Conservation (phyloP, 805 yeast species). For the Yarrowia divulgata region DNA sequence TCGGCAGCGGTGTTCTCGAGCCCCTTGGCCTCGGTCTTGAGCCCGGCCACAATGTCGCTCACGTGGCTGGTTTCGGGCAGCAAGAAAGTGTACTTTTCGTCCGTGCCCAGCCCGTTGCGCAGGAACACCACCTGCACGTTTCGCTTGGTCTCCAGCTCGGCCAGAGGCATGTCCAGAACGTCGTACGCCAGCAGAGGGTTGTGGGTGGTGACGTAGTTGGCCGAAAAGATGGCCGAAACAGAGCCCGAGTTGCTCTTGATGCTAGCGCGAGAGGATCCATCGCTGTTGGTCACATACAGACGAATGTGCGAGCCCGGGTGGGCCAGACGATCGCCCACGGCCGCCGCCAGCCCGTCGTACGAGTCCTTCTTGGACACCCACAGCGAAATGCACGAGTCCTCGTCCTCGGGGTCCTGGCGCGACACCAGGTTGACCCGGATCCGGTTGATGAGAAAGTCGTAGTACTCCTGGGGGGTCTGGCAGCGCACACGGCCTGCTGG, state of each 20-base stretch:
- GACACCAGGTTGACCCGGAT: slow-evolving; percentile 45
- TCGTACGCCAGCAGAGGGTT: slow-evolving; percentile 67
- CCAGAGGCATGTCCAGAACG: slow-evolving; percentile 72
- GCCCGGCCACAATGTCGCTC: neutral
- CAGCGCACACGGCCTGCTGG: slow-evolving; percentile 34
- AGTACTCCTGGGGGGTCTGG: slow-evolving; percentile 45
- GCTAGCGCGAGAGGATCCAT: slow-evolving; percentile 55
- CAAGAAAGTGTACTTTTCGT: slow-evolving; percentile 18
- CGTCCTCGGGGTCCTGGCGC: slow-evolving; percentile 40
- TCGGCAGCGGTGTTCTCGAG: slow-evolving; percentile 49
- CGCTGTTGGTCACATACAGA: slow-evolving; percentile 67
- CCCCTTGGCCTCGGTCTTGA: slow-evolving; percentile 57
- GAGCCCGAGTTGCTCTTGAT: slow-evolving; percentile 49
- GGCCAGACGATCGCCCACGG: slow-evolving; percentile 61
- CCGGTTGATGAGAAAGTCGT: slow-evolving; percentile 50
- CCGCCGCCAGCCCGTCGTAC: slow-evolving; percentile 66
- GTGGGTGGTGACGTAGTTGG: slow-evolving; percentile 41
- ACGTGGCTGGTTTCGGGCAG: slow-evolving; percentile 26
- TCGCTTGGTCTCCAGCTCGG: slow-evolving; percentile 75
- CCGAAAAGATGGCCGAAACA: slow-evolving; percentile 50
- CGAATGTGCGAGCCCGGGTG: slow-evolving; percentile 69
- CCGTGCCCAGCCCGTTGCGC: neutral
- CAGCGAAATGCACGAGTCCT: slow-evolving; percentile 50
- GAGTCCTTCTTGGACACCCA: slow-evolving; percentile 72
- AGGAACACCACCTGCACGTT: slow-evolving; percentile 10